Base-by-base conservation (phyloP, 176 grass and related monocot species). In the Oryza longistaminata region DNA sequence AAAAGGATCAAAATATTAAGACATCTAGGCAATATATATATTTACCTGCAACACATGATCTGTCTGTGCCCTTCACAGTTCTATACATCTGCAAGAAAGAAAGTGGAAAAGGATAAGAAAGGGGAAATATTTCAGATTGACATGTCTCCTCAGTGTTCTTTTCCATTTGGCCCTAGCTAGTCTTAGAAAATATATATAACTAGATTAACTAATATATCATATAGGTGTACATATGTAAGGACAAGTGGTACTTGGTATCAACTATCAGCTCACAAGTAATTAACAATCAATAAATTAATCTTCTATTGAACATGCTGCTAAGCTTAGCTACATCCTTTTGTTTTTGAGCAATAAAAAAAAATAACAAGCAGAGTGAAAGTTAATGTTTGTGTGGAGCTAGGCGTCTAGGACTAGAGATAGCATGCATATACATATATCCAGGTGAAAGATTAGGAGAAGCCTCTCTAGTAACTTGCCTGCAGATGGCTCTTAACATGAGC, bases 401-500 rank as follows among this genome's bases (percentile, higher is more conserved):
- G 21, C 8, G 53, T 9, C 53, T 58, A 58, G 19, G 46, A 16
- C 53, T 58, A 58, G 12, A 80, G 66, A 22, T 82, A 52, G 43
- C 43, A 66, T 11, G 43, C 43, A 66, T 11, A 33, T 71, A 8
- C 55, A 53, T 15, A 70, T 70, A 78, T 73, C 62, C 52, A 81
- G 48, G 73, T 65, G 24, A 85, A 83, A 65, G 9, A 78, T 44
- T 29, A 66, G 13, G 19, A 74, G 10, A 39, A 80, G 64, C 12
- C 42, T 62, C 17, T 65, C 21, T 58, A 48, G 24, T 64, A 68
- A 83, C 55, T 79, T 91, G 88, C 96, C 93, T 98, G 96, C 75
- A 98, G 88, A 84, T 98, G 96, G 74, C 96, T 98, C 88, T 98
- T 98, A 29, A 98, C 93, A 92, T 98, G 96, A 82, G 96, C 93